Base-by-base conservation (phyloP, 2,329 filamentous ascomycete genomes). In the Trichoderma koningii region DNA sequence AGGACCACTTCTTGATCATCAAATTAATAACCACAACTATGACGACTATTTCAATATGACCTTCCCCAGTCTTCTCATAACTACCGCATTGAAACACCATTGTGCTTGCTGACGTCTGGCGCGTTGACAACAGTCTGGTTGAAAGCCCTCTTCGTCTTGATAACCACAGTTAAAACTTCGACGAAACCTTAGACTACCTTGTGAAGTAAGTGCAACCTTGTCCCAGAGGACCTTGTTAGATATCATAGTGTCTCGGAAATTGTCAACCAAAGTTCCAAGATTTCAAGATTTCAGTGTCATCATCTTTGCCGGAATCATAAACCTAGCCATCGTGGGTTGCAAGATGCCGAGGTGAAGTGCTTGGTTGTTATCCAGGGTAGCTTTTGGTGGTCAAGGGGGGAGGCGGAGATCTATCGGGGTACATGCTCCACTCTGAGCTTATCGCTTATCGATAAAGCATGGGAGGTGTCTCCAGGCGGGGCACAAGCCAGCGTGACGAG, bases 401-500 rank as follows among this genome's bases (percentile, higher is more conserved):
- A 14, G 12, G 34, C 34, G 2, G 12, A 38, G 34, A 38, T 5
- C 12, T 14, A 14, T 38, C 3, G 34, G 34, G 28, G 17, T 52
- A 34, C 50, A 52, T 12, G 28, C 60, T 5, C 59, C 38, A 52
- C 59, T 26, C n/a, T 53, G 44, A 12, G 17, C 61, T 28, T 63
- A 53, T 62, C 61, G 6, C 42, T 55, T 56, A 64, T 64, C 61
- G 51, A 64, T 64, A 55, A 56, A 53, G 59, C 50, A 38, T 38
- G 12, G 12, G 41, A 42, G 21, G 41, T 19, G 61, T 51, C 61
- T 51, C 53, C 61, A 45, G 52, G 61, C 61, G 61, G 61, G 61
- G 61, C 61, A 64, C 9, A 7, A 64, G 15, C 52, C 28, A 42
- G 19, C 52, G 52, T 56, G 41, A 44, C 51, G 21, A 64, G 48